These are phyloP conservation scores for Rhizopogon sp. DNA, from an alignment of 768 basidiomycete genomes.

Conservation along the genomic window DNA sequence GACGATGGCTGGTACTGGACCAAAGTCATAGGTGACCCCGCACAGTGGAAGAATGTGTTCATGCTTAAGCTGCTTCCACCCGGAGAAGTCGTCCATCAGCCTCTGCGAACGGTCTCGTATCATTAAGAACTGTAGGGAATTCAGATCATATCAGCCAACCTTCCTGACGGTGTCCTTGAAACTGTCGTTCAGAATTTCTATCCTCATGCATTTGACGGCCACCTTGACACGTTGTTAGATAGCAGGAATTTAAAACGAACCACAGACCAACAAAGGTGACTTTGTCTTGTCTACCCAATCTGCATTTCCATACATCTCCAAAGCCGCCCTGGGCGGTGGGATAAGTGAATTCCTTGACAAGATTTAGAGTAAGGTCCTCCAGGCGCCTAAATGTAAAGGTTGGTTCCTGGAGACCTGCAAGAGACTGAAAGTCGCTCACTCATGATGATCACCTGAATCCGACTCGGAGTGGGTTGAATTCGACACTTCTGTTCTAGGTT, in stretches of 20 bases:
- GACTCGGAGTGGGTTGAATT: too few relatives aligned
- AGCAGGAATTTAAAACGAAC: neutral
- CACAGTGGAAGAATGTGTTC: conserved; percentile 15
- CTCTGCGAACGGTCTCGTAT: neutral
- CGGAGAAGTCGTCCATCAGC: neutral
- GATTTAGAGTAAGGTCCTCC: conserved; percentile 29
- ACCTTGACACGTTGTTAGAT: neutral
- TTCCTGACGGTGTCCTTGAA: too few relatives aligned
- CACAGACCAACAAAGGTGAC: neutral
- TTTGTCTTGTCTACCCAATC: conserved; percentile 21
- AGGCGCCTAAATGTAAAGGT: too few relatives aligned
- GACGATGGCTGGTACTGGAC: conserved; percentile 14
- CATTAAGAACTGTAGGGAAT: neutral
- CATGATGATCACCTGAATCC: too few relatives aligned
- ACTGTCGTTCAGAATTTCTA: neutral
- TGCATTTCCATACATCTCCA: conserved; percentile 39
- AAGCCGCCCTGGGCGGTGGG: conserved; percentile 39
- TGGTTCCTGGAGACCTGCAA: too few relatives aligned
- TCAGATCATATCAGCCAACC: too few relatives aligned
- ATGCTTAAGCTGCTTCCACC: conserved; percentile 12
- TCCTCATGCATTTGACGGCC: neutral
- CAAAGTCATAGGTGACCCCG: conserved; percentile 12
- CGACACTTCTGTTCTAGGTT: too few relatives aligned
- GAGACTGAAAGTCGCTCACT: too few relatives aligned
- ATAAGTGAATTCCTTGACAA: conserved; percentile 23